A percentile compares a stretch with the other conserved stretches of the same genome.
phyloP scores from a whole-genome alignment of 2,329 filamentous ascomycete species.

The Pseudomassariella vexata region DNA sequence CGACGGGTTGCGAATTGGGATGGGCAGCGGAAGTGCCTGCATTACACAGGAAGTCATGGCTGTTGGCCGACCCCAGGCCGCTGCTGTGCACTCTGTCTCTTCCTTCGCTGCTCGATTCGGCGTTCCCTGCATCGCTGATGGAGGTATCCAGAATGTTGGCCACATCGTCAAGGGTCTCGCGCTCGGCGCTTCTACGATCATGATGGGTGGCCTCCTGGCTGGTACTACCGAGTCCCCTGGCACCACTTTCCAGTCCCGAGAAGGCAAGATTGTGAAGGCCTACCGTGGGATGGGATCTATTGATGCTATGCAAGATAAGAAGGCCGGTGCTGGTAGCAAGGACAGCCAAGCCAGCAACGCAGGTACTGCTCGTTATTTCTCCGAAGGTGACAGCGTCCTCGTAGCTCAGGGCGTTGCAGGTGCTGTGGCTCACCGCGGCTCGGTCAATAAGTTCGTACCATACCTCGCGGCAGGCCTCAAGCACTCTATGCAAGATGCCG shows the following conservation, averaged over 20 bases:
- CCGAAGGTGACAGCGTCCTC: constrained; percentile 87
- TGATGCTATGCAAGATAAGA: constrained; percentile 99
- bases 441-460: constrained; percentile 89
- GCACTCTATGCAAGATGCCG: constrained; percentile 95
- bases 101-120: constrained; percentile 88
- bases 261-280: constrained; percentile 97
- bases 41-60: constrained; percentile 99
- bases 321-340: constrained; percentile 70
- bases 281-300: constrained; percentile 99
- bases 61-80: constrained; percentile 91
- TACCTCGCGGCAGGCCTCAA: constrained; percentile 94
- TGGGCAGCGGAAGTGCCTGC: constrained; percentile 96
- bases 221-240: constrained; percentile 97
- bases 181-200: constrained; percentile 89
- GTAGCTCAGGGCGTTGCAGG: constrained; percentile 96
- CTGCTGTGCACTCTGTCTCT: constrained; percentile 84
- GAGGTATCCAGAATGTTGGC: constrained; percentile 95
- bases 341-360: constrained; percentile 80
- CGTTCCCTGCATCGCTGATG: constrained; percentile 95
- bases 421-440: constrained; percentile 73
- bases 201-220: constrained; percentile 98
- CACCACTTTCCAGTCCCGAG: constrained; percentile 90
- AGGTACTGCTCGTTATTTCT: constrained; percentile 96
- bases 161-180: constrained; percentile 98
- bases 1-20: constrained; percentile 95